Percentiles rank a stretch among this genome's conserved stretches.
Conservation (phyloP, 2,329 filamentous ascomycete species). For the Stachybotrys elegans region DNA sequence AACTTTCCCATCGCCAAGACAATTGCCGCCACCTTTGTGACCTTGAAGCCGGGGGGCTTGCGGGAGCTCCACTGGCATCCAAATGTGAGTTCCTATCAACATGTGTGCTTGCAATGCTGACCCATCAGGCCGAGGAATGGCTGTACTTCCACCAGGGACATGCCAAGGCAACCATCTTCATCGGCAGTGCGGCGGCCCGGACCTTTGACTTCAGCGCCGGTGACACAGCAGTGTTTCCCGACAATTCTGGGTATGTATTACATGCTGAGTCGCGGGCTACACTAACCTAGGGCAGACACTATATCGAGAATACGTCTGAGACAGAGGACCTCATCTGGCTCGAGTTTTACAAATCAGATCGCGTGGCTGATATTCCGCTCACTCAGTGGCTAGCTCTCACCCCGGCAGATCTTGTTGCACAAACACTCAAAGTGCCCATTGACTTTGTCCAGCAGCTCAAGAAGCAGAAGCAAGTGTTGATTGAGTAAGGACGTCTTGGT, state of each 20-base stretch:
- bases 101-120: neutral
- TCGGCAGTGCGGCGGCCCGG: conserved; percentile 53
- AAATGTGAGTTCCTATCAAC: conserved; percentile 41
- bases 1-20: conserved; percentile 64
- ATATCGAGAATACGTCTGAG: conserved; percentile 63
- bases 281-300: conserved; percentile 40
- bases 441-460: conserved; percentile 52
- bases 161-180: conserved; percentile 60
- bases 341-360: conserved; percentile 64
- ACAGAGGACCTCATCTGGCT: conserved; percentile 62
- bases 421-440: conserved; percentile 53
- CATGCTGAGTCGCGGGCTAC: neutral
- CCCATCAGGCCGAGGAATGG: conserved; percentile 59
- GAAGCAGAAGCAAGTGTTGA: conserved; percentile 58
- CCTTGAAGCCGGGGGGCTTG: conserved; percentile 56
- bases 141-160: conserved; percentile 63
- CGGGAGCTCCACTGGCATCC: conserved; percentile 68
- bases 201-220: conserved; percentile 64
- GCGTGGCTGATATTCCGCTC: conserved; percentile 60
- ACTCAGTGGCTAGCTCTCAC: conserved; percentile 67
- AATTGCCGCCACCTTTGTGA: conserved; percentile 60
- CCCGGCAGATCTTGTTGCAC: conserved; percentile 56
- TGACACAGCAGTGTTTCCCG: conserved; percentile 65
- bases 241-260: conserved; percentile 48
- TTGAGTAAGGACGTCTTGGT: conserved; percentile 9